phyloP scores from a whole-genome alignment of 164 flowering plant species.

The Magnolia officinalis region DNA sequence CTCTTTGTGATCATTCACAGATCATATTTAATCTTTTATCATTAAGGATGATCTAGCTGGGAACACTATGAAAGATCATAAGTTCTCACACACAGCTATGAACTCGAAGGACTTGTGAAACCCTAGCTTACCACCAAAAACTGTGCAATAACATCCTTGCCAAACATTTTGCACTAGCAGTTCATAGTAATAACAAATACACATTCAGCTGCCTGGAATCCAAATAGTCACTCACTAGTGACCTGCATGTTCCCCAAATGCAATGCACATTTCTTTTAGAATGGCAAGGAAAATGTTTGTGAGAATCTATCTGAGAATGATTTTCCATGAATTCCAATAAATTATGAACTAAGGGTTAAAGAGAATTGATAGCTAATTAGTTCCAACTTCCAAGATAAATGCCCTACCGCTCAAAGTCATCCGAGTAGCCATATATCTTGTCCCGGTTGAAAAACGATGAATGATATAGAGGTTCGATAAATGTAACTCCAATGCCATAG shows the following conservation, averaged over 20 bases:
- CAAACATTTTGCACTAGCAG: neutral
- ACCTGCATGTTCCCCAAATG: neutral
- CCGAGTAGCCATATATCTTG: conserved; percentile 62
- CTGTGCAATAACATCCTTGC: too few relatives aligned
- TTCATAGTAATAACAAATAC: neutral
- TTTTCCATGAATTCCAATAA: neutral
- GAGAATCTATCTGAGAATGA: neutral
- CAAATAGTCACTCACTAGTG: neutral
- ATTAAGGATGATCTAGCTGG: too few relatives aligned
- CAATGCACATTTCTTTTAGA: neutral
- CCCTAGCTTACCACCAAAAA: too few relatives aligned
- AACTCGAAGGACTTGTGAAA: too few relatives aligned
- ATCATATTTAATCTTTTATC: too few relatives aligned
- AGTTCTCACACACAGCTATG: too few relatives aligned
- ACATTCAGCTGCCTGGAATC: too few relatives aligned
- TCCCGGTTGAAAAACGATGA: conserved; percentile 63
- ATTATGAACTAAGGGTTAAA: neutral
- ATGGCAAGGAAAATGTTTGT: neutral
- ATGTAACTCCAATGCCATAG: conserved; percentile 66
- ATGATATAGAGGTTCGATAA: conserved; percentile 58
- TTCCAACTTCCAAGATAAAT: neutral
- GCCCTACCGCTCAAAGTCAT: conserved; percentile 76
- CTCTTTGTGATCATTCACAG: too few relatives aligned
- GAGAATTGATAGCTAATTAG: neutral
- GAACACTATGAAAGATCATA: too few relatives aligned